Base-by-base conservation (phyloP, 345 rosid genomes). In the Brassica carinata region DNA sequence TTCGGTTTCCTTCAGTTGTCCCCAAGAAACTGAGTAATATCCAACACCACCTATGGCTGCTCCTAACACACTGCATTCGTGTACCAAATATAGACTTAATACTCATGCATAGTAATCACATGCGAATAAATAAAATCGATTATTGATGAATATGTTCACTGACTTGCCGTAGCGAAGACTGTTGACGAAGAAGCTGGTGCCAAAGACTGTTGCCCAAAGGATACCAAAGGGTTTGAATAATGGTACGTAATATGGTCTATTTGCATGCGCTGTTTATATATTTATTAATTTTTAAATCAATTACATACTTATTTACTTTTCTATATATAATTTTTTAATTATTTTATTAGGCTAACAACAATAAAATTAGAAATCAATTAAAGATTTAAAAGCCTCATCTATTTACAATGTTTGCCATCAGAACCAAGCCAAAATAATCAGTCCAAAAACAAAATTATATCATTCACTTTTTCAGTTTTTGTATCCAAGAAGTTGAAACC, bases 81-180 rank as follows among this genome's bases (percentile, higher is more conserved):
- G 7, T 11, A 73, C 38, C 67, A 68, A 8, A 71, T 3, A 67
- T 1, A 58, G 23, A 31, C 11, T 64, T 8, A 66, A 40, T 10
- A 59, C 27, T 62, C 70, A 62, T 69, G 58, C 43, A 77, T 71
- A 33, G 34, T 51, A 40, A 19, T 19, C 2, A 36, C 11, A 74
- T 27, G n/a, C 10, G 69, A 62, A 68, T 33, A 26, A 13, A 13
- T 23, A 43, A 19, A 55, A 13, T 30, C 0, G 29, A 30, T 33
- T 64, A 34, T 61, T 10, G 29, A 76, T 45, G 38, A 75, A 6
- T 34, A 14, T 27, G 14, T 58, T 53, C 55, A 66, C 75, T 6
- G 5, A 91, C 98, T 94, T 94, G 79, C 94, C 98, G 51, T 94
- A 91, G 59, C 87, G 90, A 77, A 90, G 90, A 85, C 92, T 87